Evolutionary conservation across 768 basidiomycete genomes (phyloP).

Genomic region (Xerocomellus amylosporus): DNA sequence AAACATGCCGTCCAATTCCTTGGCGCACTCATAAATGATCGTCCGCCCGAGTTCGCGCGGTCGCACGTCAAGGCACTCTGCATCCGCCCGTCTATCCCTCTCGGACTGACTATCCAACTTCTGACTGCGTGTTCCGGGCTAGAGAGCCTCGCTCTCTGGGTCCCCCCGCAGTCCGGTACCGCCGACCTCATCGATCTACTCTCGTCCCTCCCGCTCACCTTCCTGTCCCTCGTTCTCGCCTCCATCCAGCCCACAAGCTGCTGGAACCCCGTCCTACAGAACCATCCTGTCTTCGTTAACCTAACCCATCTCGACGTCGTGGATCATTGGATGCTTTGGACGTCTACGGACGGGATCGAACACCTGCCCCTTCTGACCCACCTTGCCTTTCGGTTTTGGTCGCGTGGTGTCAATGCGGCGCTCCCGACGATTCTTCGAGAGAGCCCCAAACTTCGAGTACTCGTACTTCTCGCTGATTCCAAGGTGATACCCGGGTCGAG

Average conservation of each 20-base stretch:
- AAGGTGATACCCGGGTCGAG: no score
- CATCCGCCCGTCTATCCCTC: conserved; percentile 13
- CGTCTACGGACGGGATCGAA: conserved; percentile 16
- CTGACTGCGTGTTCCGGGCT: conserved; percentile 11
- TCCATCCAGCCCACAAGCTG: neutral
- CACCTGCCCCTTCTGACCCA: conserved; percentile 12
- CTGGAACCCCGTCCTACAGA: neutral
- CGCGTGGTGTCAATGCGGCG: conserved; percentile 2
- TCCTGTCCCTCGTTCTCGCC: conserved; percentile 15
- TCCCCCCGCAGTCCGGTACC: neutral
- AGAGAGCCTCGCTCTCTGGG: conserved; percentile 19
- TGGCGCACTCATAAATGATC: conserved; percentile 1
- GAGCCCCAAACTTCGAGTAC: neutral
- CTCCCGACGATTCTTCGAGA: conserved; percentile 3
- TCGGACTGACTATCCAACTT: neutral
- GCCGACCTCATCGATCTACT: neutral
- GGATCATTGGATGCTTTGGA: conserved; percentile 22
- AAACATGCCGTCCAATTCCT: conserved; percentile 13
- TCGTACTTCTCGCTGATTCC: no score
- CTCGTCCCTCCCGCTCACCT: conserved; percentile 13
- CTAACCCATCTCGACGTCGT: conserved; percentile 22
- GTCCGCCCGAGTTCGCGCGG: conserved; percentile 6
- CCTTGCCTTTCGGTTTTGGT: conserved; percentile 17
- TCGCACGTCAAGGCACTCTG: conserved; percentile 17
- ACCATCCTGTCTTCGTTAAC: conserved; percentile 9